Percentiles rank a stretch among this genome's conserved stretches.
Evolutionary conservation across 2,329 filamentous ascomycete genomes (phyloP).

Genomic region (Cordyceps cateniannulata): DNA sequence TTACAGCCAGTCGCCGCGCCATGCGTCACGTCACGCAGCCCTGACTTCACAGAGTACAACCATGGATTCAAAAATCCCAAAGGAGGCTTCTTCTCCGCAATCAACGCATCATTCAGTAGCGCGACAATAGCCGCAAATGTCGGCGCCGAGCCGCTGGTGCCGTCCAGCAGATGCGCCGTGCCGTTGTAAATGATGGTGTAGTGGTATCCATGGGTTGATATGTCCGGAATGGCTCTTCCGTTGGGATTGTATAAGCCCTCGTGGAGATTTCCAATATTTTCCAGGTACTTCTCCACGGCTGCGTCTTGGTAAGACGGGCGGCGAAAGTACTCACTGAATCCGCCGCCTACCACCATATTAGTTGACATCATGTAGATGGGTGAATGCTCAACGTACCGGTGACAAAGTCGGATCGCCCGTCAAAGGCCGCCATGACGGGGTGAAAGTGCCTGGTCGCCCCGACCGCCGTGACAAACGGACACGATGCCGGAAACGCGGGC

Average conservation of each 20-base stretch:
- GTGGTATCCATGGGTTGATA: slow-evolving; percentile 45
- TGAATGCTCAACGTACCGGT: slow-evolving; percentile 3
- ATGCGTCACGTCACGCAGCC: slow-evolving; percentile 15
- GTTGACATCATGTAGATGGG: no score
- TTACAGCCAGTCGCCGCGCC: slow-evolving; percentile 3
- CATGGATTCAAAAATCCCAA: slow-evolving; percentile 58
- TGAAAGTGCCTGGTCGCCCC: slow-evolving; percentile 41
- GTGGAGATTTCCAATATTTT: slow-evolving; percentile 40
- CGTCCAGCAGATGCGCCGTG: not conserved
- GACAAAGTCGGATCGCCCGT: slow-evolving; percentile 34
- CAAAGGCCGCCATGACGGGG: slow-evolving; percentile 45
- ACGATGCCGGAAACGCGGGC: slow-evolving; percentile 23
- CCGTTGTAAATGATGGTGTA: slow-evolving; percentile 24
- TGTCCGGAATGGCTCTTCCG: slow-evolving; percentile 56
- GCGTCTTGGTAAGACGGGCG: not conserved
- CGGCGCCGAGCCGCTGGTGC: slow-evolving; percentile 49
- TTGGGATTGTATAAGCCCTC: slow-evolving; percentile 35
- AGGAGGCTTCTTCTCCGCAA: slow-evolving; percentile 44
- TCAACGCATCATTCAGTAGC: slow-evolving; percentile 57
- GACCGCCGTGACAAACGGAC: slow-evolving; percentile 52
- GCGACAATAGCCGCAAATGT: slow-evolving; percentile 56
- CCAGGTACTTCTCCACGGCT: slow-evolving; percentile 36
- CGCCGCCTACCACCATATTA: not conserved
- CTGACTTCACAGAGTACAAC: slow-evolving; percentile 36
- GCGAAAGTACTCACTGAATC: slow-evolving; percentile 26